phyloP scores from a whole-genome alignment of 2,329 filamentous ascomycete species.

The Zelopaecilomyces penicillatus region DNA sequence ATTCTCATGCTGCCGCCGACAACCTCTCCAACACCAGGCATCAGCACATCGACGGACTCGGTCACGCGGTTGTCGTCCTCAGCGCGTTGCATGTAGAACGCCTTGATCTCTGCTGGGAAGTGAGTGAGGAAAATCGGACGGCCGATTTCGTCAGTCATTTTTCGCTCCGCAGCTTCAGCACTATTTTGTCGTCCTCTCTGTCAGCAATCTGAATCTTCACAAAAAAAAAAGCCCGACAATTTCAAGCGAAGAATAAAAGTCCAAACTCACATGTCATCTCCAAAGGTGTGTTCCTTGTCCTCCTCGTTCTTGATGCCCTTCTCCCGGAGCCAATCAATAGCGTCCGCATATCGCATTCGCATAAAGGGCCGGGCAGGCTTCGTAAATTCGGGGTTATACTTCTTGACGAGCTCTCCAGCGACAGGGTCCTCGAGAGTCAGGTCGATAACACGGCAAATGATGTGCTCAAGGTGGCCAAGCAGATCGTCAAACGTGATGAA shows the following conservation, averaged over 20 bases:
- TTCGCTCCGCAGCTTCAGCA: conserved; percentile 66
- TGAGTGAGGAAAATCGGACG: conserved; percentile 89
- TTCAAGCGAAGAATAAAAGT: background rate
- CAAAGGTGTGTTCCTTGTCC: conserved; percentile 77
- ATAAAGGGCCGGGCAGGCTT: conserved; percentile 75
- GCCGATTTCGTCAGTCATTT: conserved; percentile 95
- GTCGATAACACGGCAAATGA: conserved; percentile 78
- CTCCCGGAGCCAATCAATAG: conserved; percentile 84
- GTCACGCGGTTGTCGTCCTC: conserved; percentile 70
- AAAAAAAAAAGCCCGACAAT: background rate
- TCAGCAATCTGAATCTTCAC: background rate
- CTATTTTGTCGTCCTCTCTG: background rate
- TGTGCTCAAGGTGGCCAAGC: conserved; percentile 72
- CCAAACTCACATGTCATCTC: conserved; percentile 65
- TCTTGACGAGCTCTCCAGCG: conserved; percentile 63
- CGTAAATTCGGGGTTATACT: conserved; percentile 83
- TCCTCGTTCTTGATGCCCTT: conserved; percentile 89
- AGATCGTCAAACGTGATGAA: conserved; percentile 89
- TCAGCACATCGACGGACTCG: conserved; percentile 72
- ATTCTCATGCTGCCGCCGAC: conserved; percentile 94
- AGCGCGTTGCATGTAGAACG: conserved; percentile 96
- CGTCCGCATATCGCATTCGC: conserved; percentile 88
- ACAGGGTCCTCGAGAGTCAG: conserved; percentile 63
- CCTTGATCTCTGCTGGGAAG: conserved; percentile 93
- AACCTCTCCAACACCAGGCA: conserved; percentile 94